A percentile compares a stretch with the other conserved stretches of the same genome.
Evolutionary conservation across 2,329 filamentous ascomycete genomes (phyloP).

Genomic region (Stachybotrys elegans): DNA sequence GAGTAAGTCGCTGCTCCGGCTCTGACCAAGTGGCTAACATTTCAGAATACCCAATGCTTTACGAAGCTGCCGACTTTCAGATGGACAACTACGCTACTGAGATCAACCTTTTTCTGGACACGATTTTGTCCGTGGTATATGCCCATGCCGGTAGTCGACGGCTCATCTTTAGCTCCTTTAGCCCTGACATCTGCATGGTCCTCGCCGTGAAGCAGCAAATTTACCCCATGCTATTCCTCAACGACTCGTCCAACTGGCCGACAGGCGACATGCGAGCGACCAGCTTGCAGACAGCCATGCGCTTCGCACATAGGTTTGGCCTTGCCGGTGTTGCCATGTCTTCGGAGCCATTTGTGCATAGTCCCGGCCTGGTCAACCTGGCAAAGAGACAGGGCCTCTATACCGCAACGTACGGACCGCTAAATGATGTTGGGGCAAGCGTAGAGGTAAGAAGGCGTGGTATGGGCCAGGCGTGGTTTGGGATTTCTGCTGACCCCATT

Average conservation of each 20-base stretch:
- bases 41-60: conserved; percentile 98
- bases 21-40: too few species aligned
- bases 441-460: conserved; percentile 81
- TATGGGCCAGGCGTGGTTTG: too few species aligned
- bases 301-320: conserved; percentile 94
- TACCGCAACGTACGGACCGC: conserved; percentile 86
- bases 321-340: conserved; percentile 84
- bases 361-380: conserved; percentile 81
- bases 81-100: conserved; percentile 97
- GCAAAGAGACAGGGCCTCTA: conserved; percentile 93
- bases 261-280: conserved; percentile 88
- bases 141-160: conserved; percentile 77
- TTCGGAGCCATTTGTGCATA: conserved; percentile 84
- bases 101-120: conserved; percentile 94
- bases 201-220: conserved; percentile 96
- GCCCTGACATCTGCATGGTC: conserved; percentile 92
- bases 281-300: conserved; percentile 89
- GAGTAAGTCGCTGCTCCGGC: too few species aligned
- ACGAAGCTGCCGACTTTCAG: conserved; percentile 89
- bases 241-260: conserved; percentile 73
- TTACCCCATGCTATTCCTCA: conserved; percentile 92
- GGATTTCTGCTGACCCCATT: too few species aligned
- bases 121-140: conserved; percentile 84
- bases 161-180: conserved; percentile 96
- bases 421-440: conserved; percentile 83